Conservation (phyloP, 192 early-diverging fungal species). For the Backusella australiensis region DNA sequence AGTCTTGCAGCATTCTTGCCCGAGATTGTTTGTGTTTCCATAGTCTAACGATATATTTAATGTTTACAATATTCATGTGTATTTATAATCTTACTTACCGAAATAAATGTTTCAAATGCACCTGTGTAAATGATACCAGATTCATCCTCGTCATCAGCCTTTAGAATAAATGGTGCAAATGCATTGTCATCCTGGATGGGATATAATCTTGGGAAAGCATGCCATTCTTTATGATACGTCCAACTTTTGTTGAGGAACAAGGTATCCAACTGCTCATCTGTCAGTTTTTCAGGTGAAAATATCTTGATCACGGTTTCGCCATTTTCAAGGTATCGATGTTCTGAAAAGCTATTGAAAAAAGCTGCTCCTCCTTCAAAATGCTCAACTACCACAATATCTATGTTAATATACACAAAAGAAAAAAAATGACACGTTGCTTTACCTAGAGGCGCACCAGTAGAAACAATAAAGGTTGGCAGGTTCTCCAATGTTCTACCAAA, state of each 20-base stretch:
- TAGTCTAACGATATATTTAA: constrained; percentile 39
- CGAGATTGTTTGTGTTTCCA: constrained; percentile 64
- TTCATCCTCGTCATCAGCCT: constrained; percentile 32
- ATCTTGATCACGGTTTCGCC: constrained; percentile 56
- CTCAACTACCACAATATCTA: background rate
- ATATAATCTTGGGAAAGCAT: constrained; percentile 56
- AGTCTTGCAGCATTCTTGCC: constrained; percentile 55
- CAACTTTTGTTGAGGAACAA: constrained; percentile 48
- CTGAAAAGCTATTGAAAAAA: constrained; percentile 46
- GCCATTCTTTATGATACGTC: constrained; percentile 53
- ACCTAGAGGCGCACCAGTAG: constrained; percentile 33
- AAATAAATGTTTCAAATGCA: constrained; percentile 57
- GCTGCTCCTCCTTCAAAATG: constrained; percentile 30
- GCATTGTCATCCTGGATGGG: constrained; percentile 23
- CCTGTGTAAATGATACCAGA: constrained; percentile 57
- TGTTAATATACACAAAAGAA: background rate
- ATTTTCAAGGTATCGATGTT: constrained; percentile 33
- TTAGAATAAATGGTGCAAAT: constrained; percentile 27
- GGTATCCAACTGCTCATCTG: constrained; percentile 41
- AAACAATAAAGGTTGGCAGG: constrained; percentile 49
- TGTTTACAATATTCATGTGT: background rate
- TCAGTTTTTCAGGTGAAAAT: constrained; percentile 45
- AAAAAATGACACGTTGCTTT: background rate
- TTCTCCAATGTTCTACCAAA: constrained; percentile 36
- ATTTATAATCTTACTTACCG: constrained; percentile 33